A percentile compares a stretch with the other conserved stretches of the same genome.
Evolutionary conservation across 75 land plant species (phyloP).

Genomic region (Isoetes taiwanensis): DNA sequence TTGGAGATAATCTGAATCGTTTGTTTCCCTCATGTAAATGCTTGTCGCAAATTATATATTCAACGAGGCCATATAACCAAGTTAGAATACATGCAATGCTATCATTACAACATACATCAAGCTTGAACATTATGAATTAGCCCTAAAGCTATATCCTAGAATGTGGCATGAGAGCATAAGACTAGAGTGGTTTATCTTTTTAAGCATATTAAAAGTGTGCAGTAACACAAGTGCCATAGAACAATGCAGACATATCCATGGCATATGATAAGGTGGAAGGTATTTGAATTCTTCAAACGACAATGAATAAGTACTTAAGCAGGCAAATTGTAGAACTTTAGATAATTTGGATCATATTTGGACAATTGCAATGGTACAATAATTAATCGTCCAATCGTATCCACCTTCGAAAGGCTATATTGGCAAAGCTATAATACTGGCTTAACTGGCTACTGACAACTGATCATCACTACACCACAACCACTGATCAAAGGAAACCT

Average conservation of each 20-base stretch:
- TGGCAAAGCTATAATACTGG: too few relatives aligned
- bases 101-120: conserved; percentile 20
- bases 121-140: conserved; percentile 7
- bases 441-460: too few relatives aligned
- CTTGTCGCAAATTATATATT: too few relatives aligned
- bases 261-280: conserved; percentile 23
- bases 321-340: conserved; percentile 25
- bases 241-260: conserved; percentile 19
- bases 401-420: too few relatives aligned
- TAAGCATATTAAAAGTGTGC: conserved; percentile 21
- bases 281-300: neutral
- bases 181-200: conserved; percentile 13
- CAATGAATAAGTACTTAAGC: conserved; percentile 26
- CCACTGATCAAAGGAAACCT: too few relatives aligned
- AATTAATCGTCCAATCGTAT: too few relatives aligned
- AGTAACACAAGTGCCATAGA: conserved; percentile 10
- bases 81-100: conserved; percentile 41
- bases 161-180: conserved; percentile 11
- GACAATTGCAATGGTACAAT: too few relatives aligned
- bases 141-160: conserved; percentile 18
- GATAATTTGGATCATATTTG: too few relatives aligned
- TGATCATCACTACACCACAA: too few relatives aligned
- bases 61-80: too few relatives aligned
- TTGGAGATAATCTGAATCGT: too few relatives aligned
- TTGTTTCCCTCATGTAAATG: too few relatives aligned